Conservation (phyloP, 148 eudicot genomes). For the Nepenthes mirabilis region DNA sequence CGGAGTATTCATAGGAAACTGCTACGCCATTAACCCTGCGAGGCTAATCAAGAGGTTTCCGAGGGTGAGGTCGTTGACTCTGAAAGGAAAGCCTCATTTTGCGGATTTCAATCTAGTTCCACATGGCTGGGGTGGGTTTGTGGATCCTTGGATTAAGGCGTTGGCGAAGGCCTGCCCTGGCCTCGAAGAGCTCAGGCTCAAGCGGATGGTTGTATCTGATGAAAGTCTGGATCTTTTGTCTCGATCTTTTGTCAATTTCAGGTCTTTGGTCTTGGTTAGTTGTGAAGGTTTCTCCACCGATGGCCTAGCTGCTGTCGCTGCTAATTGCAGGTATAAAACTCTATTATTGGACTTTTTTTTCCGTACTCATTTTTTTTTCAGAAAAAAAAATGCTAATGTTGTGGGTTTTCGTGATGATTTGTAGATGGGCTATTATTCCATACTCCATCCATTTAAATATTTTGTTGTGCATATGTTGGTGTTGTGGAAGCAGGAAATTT, state of each 20-base stretch:
- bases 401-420: too few species aligned
- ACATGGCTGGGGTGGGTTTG: constrained; percentile 61
- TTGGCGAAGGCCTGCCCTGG: constrained; percentile 31
- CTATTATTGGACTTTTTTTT: not conserved
- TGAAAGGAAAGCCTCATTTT: constrained; percentile 77
- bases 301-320: not conserved
- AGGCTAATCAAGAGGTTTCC: constrained; percentile 58
- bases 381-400: too few species aligned
- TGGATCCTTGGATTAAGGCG: constrained; percentile 64
- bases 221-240: constrained; percentile 58
- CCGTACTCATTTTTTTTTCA: too few species aligned
- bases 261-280: constrained; percentile 19
- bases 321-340: not conserved
- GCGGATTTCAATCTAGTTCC: constrained; percentile 79
- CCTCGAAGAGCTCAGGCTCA: constrained; percentile 59
- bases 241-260: constrained; percentile 39
- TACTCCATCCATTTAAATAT: too few species aligned
- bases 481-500: too few species aligned
- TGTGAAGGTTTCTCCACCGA: not conserved
- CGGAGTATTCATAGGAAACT: constrained; percentile 61
- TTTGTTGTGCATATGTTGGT: too few species aligned
- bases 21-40: constrained; percentile 57
- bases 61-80: constrained; percentile 39
- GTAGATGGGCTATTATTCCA: too few species aligned
- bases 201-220: constrained; percentile 69